A percentile compares a stretch with the other conserved stretches of the same genome.
These are phyloP conservation scores for Arthrinium phaeospermum DNA, from an alignment of 2,329 filamentous ascomycete species.

Conservation along the genomic window DNA sequence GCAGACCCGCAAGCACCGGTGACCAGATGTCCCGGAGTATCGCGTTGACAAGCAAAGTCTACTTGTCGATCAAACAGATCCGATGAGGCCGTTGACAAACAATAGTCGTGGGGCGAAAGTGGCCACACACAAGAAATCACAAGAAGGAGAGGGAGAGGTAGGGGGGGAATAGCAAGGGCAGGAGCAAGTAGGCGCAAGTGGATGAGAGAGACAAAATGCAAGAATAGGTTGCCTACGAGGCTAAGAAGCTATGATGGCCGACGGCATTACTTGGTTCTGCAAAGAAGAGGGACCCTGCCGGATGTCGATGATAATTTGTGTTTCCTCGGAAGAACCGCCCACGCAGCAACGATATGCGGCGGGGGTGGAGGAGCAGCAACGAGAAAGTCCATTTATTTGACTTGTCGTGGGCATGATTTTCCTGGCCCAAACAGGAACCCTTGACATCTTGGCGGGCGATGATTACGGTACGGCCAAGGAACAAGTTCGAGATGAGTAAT, in stretches of 20 bases:
- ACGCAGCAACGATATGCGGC: neutral
- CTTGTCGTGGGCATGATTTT: constrained; percentile 14
- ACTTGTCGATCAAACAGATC: neutral
- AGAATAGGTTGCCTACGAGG: neutral
- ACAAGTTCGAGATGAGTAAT: constrained; percentile 24
- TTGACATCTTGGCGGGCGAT: constrained; percentile 36
- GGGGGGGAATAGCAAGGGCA: neutral
- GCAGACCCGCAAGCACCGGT: neutral
- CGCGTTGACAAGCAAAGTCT: neutral
- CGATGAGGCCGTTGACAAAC: neutral
- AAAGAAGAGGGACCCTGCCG: neutral
- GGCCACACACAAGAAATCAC: neutral
- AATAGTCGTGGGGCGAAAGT: neutral
- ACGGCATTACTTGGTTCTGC: neutral
- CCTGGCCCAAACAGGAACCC: constrained; percentile 33
- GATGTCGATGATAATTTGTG: neutral
- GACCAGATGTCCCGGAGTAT: neutral
- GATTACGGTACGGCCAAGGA: constrained; percentile 33
- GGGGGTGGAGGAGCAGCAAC: constrained; percentile 9
- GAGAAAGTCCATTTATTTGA: constrained; percentile 18
- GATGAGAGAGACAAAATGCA: neutral
- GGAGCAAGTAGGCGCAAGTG: neutral
- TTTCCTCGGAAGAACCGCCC: neutral
- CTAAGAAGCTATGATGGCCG: constrained; percentile 1
- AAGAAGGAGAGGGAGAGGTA: neutral